A percentile compares a stretch with the other conserved stretches of the same genome.
Evolutionary conservation across 2,329 filamentous ascomycete genomes (phyloP).

Genomic region (Stromatinia cepivora): DNA sequence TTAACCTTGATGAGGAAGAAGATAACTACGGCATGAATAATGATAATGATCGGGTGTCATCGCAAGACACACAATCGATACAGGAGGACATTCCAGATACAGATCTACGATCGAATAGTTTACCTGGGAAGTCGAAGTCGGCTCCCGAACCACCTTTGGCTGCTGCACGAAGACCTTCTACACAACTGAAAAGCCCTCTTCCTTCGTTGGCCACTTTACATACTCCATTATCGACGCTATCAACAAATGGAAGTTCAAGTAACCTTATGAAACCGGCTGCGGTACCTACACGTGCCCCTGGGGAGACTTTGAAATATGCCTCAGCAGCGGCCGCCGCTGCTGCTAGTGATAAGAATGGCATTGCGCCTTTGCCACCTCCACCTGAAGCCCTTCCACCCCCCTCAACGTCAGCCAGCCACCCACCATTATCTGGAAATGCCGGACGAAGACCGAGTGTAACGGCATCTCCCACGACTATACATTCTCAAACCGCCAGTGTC

Average conservation of each 20-base stretch:
- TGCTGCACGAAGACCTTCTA: constrained; percentile 70
- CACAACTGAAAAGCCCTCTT: constrained; percentile 89
- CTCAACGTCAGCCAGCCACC: constrained; percentile 43
- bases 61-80: constrained; percentile 89
- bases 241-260: constrained; percentile 57
- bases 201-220: constrained; percentile 92
- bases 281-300: constrained; percentile 77
- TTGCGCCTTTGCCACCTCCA: constrained; percentile 89
- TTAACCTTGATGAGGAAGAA: constrained; percentile 90
- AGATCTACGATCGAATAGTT: constrained; percentile 50
- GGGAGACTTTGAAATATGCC: constrained; percentile 93
- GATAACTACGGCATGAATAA: constrained; percentile 77
- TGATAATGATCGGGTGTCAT: constrained; percentile 87
- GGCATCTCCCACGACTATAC: constrained; percentile 53
- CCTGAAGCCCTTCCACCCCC: constrained; percentile 61
- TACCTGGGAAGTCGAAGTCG: constrained; percentile 52
- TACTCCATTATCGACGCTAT: constrained; percentile 58
- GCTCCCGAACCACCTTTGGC: constrained; percentile 59
- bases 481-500: constrained; percentile 48
- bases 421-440: constrained; percentile 44
- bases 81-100: constrained; percentile 75
- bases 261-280: constrained; percentile 89
- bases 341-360: constrained; percentile 87
- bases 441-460: constrained; percentile 56
- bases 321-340: constrained; percentile 93